A percentile compares a stretch with the other conserved stretches of the same genome.
phyloP scores from a whole-genome alignment of 2,329 filamentous ascomycete species.

The Fusarium equiseti region DNA sequence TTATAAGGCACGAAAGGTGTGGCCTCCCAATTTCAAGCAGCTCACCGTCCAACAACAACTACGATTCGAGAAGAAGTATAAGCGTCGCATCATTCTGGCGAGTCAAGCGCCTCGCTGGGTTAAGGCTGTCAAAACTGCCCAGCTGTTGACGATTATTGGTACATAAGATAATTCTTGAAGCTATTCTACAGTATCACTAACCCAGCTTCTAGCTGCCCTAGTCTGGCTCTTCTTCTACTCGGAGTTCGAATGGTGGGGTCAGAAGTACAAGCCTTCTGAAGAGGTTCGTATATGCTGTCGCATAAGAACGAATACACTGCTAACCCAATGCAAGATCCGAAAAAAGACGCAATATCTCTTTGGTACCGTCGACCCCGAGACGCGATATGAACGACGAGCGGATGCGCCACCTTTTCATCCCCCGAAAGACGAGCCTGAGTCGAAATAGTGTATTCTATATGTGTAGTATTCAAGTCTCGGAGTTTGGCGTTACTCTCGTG shows the following conservation, averaged over 20 bases:
- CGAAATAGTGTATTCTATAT: slow-evolving; percentile 45
- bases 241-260: slow-evolving; percentile 60
- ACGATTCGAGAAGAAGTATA: slow-evolving; percentile 82
- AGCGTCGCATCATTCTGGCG: slow-evolving; percentile 73
- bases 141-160: slow-evolving; percentile 71
- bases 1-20: slow-evolving; percentile 76
- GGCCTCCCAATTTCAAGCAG: slow-evolving; percentile 81
- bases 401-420: slow-evolving; percentile 53
- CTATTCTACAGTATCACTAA: slow-evolving; percentile 20
- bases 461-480: slow-evolving; percentile 46
- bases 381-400: slow-evolving; percentile 56
- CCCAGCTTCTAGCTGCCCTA: slow-evolving; percentile 50
- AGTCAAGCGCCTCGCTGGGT: slow-evolving; percentile 73
- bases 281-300: slow-evolving; percentile 50
- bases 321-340: slow-evolving; percentile 50
- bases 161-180: slow-evolving; percentile 18
- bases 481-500: slow-evolving; percentile 48
- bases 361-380: slow-evolving; percentile 56
- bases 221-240: slow-evolving; percentile 57
- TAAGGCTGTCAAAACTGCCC: slow-evolving; percentile 73
- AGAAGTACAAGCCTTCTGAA: slow-evolving; percentile 57
- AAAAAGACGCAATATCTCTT: slow-evolving; percentile 55
- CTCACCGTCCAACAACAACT: slow-evolving; percentile 80
- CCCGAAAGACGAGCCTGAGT: slow-evolving; percentile 43
- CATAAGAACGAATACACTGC: neutral